Evolutionary conservation across 495 filamentous ascomycete species (phyloP).

Genomic region (Hypoxylon cercidicola): DNA sequence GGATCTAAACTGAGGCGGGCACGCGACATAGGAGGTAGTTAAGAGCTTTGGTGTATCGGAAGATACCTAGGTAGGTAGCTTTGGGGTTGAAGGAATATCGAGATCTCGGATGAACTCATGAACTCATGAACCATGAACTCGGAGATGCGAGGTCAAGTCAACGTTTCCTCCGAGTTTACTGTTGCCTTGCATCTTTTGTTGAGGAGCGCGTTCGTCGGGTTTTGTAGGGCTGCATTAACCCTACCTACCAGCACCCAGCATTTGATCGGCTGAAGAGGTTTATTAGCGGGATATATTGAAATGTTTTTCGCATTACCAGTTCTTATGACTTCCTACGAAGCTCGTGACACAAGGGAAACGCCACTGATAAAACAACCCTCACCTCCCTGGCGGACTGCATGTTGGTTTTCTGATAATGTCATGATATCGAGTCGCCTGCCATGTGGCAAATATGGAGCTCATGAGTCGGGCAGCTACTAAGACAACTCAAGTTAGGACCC

Average conservation of each 20-base stretch:
- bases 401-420: neutral
- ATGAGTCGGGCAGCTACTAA: constrained; percentile 18
- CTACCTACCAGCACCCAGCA: neutral
- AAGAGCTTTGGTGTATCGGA: neutral
- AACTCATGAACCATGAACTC: constrained; percentile 7
- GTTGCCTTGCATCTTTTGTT: constrained; percentile 27
- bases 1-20: neutral
- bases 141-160: constrained; percentile 28
- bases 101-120: too few species aligned
- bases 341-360: constrained; percentile 15
- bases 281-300: constrained; percentile 29
- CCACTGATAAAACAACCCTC: constrained; percentile 6
- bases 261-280: constrained; percentile 23
- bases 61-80: too few species aligned
- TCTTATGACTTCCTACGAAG: constrained; percentile 20
- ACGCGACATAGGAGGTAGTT: constrained; percentile 15
- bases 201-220: constrained; percentile 5
- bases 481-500: constrained; percentile 29
- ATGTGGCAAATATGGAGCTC: neutral
- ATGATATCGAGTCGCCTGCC: neutral
- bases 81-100: too few species aligned
- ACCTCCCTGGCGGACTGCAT: neutral
- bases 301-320: constrained; percentile 20
- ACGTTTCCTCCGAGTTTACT: constrained; percentile 22
- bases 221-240: constrained; percentile 21